Evolutionary conservation across 306 rosid genomes (phyloP), one percentile per base, ranked within the genome.

Genomic region (Astragalus membranaceus): DNA sequence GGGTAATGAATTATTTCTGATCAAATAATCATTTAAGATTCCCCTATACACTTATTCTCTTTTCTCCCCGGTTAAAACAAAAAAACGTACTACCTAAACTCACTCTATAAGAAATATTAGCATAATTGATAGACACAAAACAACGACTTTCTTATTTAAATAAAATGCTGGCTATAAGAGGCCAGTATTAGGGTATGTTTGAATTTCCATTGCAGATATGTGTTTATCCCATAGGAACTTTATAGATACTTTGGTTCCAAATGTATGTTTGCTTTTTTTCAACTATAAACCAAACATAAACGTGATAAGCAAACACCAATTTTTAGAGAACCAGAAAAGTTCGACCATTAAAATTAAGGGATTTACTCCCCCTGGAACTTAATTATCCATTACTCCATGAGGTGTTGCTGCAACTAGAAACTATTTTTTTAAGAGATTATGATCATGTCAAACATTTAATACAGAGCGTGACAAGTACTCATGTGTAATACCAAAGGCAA

Each of bases 21-120:
- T 17, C 70, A 69, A 82, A 9, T 36, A 51, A 62, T 51, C 51
- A 37, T 26, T 74, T 55, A 66, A 70, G 16, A 14, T 51, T 29
- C 11, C 60, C 30, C 3, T 64, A 41, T 42, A 41, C 52, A 60
- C 1, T 23, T 23, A 7, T 16, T 29, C 57, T 68, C 35, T 47
- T 15, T 15, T 7, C 3, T 26, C 14, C 29, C 8, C 3, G 37
- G 69, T 47, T 37, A 51, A 32, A 26, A 46, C 17, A 64, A 35
- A 29, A 56, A 39, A 20, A 20, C n/a, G 4, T 26, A 37, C 36
- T 10, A 47, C 10, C 69, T 35, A 33, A 16, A 55, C 61, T 26
- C 30, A 58, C 46, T 10, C 51, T 8, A 32, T 6, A 35, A 64
- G 36, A 67, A 68, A 42, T 62, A 44, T 8, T 43, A 60, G 61